These are phyloP conservation scores for Fusarium sp. DNA, from an alignment of 2,329 filamentous ascomycete genomes.

Conservation along the genomic window DNA sequence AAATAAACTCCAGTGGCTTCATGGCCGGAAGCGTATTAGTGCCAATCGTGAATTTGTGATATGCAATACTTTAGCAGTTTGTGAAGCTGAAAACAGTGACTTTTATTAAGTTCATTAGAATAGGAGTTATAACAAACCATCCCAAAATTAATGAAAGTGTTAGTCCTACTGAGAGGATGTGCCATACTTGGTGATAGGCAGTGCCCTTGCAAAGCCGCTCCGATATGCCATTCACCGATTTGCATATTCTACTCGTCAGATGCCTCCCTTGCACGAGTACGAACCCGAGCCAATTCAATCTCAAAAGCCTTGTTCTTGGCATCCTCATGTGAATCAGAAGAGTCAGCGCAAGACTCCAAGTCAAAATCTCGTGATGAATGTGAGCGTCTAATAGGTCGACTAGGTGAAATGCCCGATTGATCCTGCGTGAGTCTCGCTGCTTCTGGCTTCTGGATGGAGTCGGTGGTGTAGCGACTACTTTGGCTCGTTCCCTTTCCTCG, in stretches of 20 bases:
- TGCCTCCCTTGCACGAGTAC: background rate
- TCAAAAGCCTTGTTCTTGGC: background rate
- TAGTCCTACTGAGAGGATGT: background rate
- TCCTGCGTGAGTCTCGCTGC: background rate
- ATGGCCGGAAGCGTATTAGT: background rate
- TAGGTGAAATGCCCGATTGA: background rate
- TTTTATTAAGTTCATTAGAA: background rate
- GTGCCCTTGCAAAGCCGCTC: too few relatives aligned
- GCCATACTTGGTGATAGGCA: rapidly evolving
- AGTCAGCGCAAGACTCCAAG: background rate
- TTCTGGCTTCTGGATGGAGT: background rate
- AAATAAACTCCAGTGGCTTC: background rate
- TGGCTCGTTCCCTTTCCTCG: background rate
- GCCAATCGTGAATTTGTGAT: background rate
- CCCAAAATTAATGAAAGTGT: background rate
- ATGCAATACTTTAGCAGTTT: background rate
- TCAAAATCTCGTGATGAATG: background rate
- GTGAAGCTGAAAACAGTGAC: background rate
- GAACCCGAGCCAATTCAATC: background rate
- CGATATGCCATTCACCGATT: rapidly evolving
- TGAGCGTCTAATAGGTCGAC: background rate
- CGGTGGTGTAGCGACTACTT: background rate
- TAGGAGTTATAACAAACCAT: background rate
- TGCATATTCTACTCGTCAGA: background rate
- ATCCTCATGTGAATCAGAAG: background rate